A percentile compares a stretch with the other conserved stretches of the same genome.
These are phyloP conservation scores for Aspergillus nanangensis DNA, from an alignment of 495 filamentous ascomycete genomes.

Conservation along the genomic window DNA sequence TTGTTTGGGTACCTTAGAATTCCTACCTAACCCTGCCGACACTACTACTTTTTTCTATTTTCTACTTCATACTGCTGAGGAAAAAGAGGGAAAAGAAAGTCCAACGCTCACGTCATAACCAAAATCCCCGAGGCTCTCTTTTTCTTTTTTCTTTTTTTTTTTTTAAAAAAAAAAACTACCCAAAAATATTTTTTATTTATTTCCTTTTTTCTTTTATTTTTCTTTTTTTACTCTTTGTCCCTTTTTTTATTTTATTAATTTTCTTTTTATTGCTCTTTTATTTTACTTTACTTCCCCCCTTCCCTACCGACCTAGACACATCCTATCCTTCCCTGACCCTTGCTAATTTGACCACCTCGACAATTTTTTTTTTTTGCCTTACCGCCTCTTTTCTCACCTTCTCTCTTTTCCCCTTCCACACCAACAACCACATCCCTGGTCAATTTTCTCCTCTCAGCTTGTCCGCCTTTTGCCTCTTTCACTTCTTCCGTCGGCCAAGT, in stretches of 20 bases:
- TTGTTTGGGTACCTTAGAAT: too few species aligned
- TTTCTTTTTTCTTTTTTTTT: conserved; percentile 12
- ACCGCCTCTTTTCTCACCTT: conserved; percentile 13
- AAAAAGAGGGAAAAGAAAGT: not conserved
- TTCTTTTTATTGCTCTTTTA: conserved; percentile 7
- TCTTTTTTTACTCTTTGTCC: conserved; percentile 8
- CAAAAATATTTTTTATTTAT: conserved; percentile 6
- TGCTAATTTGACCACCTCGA: conserved; percentile 27
- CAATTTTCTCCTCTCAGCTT: conserved; percentile 14
- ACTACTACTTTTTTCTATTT: not conserved
- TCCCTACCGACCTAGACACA: conserved; percentile 12
- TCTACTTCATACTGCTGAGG: conserved; percentile 3
- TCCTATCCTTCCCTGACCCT: conserved; percentile 18
- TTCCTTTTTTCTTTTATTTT: conserved; percentile 12
- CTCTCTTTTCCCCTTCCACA: conserved; percentile 21
- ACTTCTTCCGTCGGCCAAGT: conserved; percentile 5
- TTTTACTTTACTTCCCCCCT: conserved; percentile 4
- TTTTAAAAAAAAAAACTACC: not conserved
- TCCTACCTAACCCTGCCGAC: not conserved
- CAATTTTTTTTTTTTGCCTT: conserved; percentile 11
- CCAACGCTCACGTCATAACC: conserved; percentile 33
- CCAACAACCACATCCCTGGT: conserved; percentile 18
- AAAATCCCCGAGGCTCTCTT: conserved; percentile 23
- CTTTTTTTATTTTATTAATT: conserved; percentile 11
- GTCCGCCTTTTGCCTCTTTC: conserved; percentile 20